Base-by-base conservation (phyloP, 2,329 filamentous ascomycete genomes). In the Phaeophleospora eucalypticola region DNA sequence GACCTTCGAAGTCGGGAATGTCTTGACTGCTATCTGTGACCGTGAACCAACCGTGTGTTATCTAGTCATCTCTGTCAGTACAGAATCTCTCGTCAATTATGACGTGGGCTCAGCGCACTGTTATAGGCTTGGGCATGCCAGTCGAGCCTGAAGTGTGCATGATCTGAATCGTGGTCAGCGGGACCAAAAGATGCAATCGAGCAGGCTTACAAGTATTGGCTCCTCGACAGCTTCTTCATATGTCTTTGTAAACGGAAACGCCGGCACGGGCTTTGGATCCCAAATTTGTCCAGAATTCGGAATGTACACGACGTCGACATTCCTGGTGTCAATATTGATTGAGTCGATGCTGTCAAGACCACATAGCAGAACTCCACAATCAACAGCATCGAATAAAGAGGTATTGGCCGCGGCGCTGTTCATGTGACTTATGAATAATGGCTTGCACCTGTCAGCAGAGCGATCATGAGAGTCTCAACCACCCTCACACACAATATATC, bases 361-460 rank as follows among this genome's bases (percentile, higher is more conserved):
- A 20, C 19, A 39, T 17, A 21, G 17, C n/a, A 39, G 20, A 16
- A 39, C 19, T 21, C 19, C 8, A 21, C 36, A 18, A 18, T 39
- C 19, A 8, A 39, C 19, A 18, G 36, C n/a, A 4, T 39, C 15
- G 20, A 21, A 39, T 21, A 39, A 19, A 17, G 36, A 17, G 17
- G 15, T 39, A 20, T 39, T 39, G 36, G 36, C 36, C n/a, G 19
- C 36, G n/a, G n/a, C 36, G 20, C 36, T 39, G 36, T 39, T 39
- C 36, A 39, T 18, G n/a, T 39, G 36, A 19, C 36, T 39, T 21
- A 21, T 39, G 17, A 39, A 39, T n/a, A 39, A 19, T 39, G 36
- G 36, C 36, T 39, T 17, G n/a, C n/a, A n/a, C n/a, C n/a, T n/a
- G n/a, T n/a, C n/a, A n/a, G n/a, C n/a, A n/a, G n/a, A n/a, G n/a